These are phyloP conservation scores for Capsicum rhomboideum DNA, from an alignment of 257 asterid genomes.

Conservation along the genomic window DNA sequence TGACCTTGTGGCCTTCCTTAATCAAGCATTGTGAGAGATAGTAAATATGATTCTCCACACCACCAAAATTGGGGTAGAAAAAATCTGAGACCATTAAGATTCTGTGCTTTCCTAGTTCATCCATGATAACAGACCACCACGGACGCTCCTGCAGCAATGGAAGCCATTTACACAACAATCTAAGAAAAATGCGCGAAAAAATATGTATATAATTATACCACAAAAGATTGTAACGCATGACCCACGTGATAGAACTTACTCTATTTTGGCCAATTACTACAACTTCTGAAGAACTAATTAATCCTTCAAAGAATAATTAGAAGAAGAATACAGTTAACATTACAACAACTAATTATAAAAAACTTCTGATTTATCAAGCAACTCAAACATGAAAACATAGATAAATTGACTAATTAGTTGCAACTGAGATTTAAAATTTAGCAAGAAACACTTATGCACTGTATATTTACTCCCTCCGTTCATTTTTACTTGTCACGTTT, in stretches of 20 bases:
- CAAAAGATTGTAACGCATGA: too few species aligned
- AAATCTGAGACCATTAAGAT: constrained; percentile 89
- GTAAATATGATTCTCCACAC: constrained; percentile 92
- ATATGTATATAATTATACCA: neutral
- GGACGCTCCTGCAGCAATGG: neutral
- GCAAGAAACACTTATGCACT: too few species aligned
- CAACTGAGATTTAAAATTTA: too few species aligned
- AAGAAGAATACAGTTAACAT: too few species aligned
- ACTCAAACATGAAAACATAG: too few species aligned
- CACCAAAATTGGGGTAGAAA: constrained; percentile 93
- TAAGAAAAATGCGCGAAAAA: neutral
- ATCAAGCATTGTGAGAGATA: constrained; percentile 86
- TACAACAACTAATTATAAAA: too few species aligned
- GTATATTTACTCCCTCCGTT: too few species aligned
- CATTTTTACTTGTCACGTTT: too few species aligned
- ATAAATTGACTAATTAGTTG: too few species aligned
- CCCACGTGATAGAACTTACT: neutral
- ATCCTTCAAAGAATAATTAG: too few species aligned
- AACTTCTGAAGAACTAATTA: too few species aligned
- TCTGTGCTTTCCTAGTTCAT: constrained; percentile 40
- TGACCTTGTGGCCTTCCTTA: constrained; percentile 86
- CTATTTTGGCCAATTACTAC: neutral
- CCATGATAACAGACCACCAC: constrained; percentile 22
- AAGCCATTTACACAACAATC: neutral
- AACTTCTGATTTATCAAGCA: too few species aligned